A percentile compares a stretch with the other conserved stretches of the same genome.
phyloP scores from a whole-genome alignment of 352 stramenopile species.

The Phytopythium helicoides region DNA sequence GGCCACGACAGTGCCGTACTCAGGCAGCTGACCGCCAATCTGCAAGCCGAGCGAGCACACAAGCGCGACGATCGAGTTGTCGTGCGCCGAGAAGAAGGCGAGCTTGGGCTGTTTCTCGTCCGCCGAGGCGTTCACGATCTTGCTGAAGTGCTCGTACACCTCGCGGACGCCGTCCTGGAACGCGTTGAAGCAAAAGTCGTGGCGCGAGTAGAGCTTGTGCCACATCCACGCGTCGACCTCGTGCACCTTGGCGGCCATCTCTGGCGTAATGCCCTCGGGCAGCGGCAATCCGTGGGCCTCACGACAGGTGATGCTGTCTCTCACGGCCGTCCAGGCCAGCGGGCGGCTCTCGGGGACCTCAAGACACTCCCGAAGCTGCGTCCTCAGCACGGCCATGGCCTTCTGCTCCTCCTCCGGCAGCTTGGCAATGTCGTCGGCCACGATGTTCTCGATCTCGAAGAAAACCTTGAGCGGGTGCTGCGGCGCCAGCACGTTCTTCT shows the following conservation, averaged over 20 bases:
- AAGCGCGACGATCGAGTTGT: constrained; percentile 84
- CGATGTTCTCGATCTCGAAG: constrained; percentile 65
- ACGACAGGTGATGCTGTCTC: constrained; percentile 65
- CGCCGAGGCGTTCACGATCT: constrained; percentile 22
- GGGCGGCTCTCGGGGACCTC: constrained; percentile 41
- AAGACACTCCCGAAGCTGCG: constrained; percentile 39
- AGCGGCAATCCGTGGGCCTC: constrained; percentile 57
- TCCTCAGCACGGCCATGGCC: constrained; percentile 26
- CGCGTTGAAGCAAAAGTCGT: constrained; percentile 51
- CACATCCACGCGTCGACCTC: constrained; percentile 82
- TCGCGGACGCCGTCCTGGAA: constrained; percentile 65
- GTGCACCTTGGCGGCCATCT: constrained; percentile 54
- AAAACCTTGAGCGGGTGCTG: constrained; percentile 63
- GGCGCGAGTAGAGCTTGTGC: constrained; percentile 68
- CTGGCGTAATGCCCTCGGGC: constrained; percentile 61
- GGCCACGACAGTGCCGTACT: constrained; percentile 67
- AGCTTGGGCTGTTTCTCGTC: constrained; percentile 39
- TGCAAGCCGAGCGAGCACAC: constrained; percentile 67
- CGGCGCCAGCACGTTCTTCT: constrained; percentile 60
- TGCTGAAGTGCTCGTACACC: constrained; percentile 52
- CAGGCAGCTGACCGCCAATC: constrained; percentile 45
- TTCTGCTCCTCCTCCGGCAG: constrained; percentile 22
- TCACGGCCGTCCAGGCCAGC: constrained; percentile 73
- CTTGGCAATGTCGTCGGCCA: constrained; percentile 48
- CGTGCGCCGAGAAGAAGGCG: constrained; percentile 83